Evolutionary conservation across 495 filamentous ascomycete genomes (phyloP), one percentile per base, ranked within the genome.

Genomic region (Acidiella bohemica): DNA sequence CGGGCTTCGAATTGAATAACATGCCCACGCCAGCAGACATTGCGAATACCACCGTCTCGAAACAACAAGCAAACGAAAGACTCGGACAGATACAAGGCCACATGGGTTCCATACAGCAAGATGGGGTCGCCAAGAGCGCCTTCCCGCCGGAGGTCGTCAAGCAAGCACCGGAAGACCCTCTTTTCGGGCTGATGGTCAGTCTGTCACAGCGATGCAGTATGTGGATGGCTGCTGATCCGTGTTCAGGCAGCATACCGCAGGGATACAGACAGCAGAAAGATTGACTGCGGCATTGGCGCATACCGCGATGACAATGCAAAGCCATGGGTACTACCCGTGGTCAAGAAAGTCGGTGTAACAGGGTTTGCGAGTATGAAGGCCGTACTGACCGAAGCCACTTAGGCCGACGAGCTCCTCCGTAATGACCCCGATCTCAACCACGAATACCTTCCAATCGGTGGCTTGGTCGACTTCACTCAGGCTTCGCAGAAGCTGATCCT

Each of bases 291-390:
- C 41, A 87, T 96, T 67, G 90, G 90, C 51, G 92, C 92, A 44
- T 96, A 99, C 60, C 73, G 90, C 55, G 92, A 93, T 46, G 67
- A 99, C 61, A 78, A 92, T 58, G 86, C 84, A 36, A 95, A 95
- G 65, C 92, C 90, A n/a, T 97, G 92, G 92, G 73, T 97, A 40
- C 66, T 97, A 35, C 87, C 92, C 1, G 92, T 96, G 10, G 88
- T 97, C 36, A 90, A 84, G 63, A 87, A 90, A 79, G 88, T 94
- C n/a, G n/a, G n/a, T n/a, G n/a, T n/a, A n/a, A n/a, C n/a, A n/a
- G n/a, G n/a, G n/a, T n/a, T n/a, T n/a, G n/a, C n/a, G n/a, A n/a
- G n/a, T n/a, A n/a, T n/a, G n/a, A n/a, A n/a, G n/a, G n/a, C n/a
- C n/a, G 4, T n/a, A 39, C 23, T 35, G 22, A 35, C 17, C 12